Evolutionary conservation across 2,329 filamentous ascomycete species (phyloP).

Genomic region (Pezicula carpinea): DNA sequence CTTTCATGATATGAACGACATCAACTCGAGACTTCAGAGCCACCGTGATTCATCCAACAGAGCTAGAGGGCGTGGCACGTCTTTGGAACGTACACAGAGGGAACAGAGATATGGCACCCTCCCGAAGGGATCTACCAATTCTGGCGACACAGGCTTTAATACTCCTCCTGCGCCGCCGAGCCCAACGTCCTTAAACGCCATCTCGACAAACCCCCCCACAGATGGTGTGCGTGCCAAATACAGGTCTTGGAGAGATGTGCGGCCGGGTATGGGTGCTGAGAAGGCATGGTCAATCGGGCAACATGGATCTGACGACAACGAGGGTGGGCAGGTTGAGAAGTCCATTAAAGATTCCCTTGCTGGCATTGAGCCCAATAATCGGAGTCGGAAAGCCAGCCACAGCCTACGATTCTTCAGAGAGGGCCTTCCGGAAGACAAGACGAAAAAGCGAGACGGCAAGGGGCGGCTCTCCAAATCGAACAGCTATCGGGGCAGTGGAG

Average conservation of each 20-base stretch:
- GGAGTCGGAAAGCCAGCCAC: slow-evolving; percentile 64
- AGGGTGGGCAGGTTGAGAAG: slow-evolving; percentile 59
- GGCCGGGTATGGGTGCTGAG: slow-evolving; percentile 33
- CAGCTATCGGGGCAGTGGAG: slow-evolving; percentile 10
- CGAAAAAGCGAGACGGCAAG: slow-evolving; percentile 45
- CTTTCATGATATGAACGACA: slow-evolving; percentile 28
- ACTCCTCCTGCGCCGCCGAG: slow-evolving; percentile 16
- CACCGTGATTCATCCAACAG: slow-evolving; percentile 31
- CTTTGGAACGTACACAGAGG: slow-evolving; percentile 38
- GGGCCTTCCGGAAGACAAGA: slow-evolving; percentile 55
- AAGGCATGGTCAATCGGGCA: slow-evolving; percentile 63
- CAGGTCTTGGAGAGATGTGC: slow-evolving; percentile 28
- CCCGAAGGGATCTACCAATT: slow-evolving; percentile 27
- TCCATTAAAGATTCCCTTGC: slow-evolving; percentile 59
- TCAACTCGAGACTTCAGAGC: slow-evolving; percentile 30
- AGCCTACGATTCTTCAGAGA: slow-evolving; percentile 64
- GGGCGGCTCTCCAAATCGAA: slow-evolving; percentile 27
- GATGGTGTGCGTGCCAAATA: slow-evolving; percentile 28
- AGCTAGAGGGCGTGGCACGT: slow-evolving; percentile 30
- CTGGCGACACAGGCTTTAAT: slow-evolving; percentile 31
- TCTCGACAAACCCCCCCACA: slow-evolving; percentile 22
- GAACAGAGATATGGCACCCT: slow-evolving; percentile 33
- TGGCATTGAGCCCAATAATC: slow-evolving; percentile 56
- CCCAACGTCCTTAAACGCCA: slow-evolving; percentile 13
- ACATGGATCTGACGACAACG: slow-evolving; percentile 44